These are phyloP conservation scores for Termitomyces sp. DNA, from an alignment of 768 basidiomycete species.

Conservation along the genomic window DNA sequence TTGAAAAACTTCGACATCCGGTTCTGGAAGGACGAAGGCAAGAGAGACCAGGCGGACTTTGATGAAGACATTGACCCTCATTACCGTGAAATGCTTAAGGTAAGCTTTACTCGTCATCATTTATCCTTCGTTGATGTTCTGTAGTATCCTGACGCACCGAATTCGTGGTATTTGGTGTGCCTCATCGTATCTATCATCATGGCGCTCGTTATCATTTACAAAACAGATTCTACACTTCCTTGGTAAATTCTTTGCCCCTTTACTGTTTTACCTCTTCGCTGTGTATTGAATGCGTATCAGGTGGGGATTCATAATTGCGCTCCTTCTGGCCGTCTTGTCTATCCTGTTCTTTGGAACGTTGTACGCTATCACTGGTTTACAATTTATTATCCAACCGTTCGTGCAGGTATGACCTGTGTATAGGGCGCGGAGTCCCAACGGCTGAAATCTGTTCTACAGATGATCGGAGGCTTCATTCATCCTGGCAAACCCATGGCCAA, in stretches of 20 bases:
- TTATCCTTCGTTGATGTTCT: neutral
- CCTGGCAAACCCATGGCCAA: conserved; percentile 68
- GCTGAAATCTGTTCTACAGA: conserved; percentile 38
- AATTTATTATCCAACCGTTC: conserved; percentile 46
- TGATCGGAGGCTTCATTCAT: conserved; percentile 57
- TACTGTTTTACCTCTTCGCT: neutral
- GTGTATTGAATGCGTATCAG: conserved; percentile 17
- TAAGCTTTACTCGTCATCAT: conserved; percentile 9
- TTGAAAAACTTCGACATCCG: conserved; percentile 35
- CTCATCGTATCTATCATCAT: conserved; percentile 41
- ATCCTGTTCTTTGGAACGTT: conserved; percentile 45
- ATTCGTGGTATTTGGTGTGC: conserved; percentile 50
- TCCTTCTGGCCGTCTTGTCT: conserved; percentile 40
- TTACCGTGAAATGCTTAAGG: conserved; percentile 51
- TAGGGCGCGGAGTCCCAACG: neutral
- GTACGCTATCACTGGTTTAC: conserved; percentile 43
- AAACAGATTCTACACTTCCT: conserved; percentile 43
- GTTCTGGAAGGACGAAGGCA: conserved; percentile 41
- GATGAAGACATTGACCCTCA: conserved; percentile 42
- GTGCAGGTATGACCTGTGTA: conserved; percentile 37
- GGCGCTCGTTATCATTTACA: conserved; percentile 41
- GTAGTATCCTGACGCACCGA: conserved; percentile 54
- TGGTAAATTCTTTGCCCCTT: conserved; percentile 28
- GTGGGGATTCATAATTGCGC: conserved; percentile 48
- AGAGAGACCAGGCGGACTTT: conserved; percentile 26